Base-by-base conservation (phyloP, 192 early-diverging fungal genomes). In the Ramicandelaber brevisporus region DNA sequence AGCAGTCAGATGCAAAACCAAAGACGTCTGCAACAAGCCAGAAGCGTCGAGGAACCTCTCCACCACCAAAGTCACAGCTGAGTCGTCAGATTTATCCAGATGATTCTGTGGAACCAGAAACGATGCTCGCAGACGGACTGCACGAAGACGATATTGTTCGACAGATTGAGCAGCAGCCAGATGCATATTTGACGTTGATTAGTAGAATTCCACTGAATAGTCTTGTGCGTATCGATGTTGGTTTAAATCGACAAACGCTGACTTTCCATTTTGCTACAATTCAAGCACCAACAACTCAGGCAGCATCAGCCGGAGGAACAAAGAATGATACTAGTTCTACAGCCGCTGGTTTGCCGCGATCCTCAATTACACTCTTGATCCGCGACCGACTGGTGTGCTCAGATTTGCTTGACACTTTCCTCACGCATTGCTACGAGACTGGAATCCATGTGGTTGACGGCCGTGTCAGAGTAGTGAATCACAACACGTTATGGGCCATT, bases 401-500 rank as follows among this genome's bases (percentile, higher is more conserved):
- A 6, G 57, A 59, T 22, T 22, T 59, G 18, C 23, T 59, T 21
- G 52, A 59, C 20, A 27, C 51, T 17, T 38, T 59, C 18, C 51
- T 53, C 0, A 42, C 50, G 27, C 37, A 51, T 15, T 53, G 50
- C 5, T 55, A 59, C 37, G 57, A 59, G 36, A 5, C 36, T 24
- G 21, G 20, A 5, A 17, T 37, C 17, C 47, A 40, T 12, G 26
- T 23, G 2, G 43, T 40, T 21, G 46, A 47, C 31, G 43, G 52
- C 17, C 37, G 48, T 4, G 38, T 53, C 34, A 47, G 55, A 4
- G 50, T 41, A 0, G 39, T 59, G 27, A 59, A 59, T 41, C 57
- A 59, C 30, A 52, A 59, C 21, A 35, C 55, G 25, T 50, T 54
- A 31, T 59, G 57, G 57, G 57, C 57, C n/a, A 55, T 59, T 41